Evolutionary conservation across 106 monocot genomes (phyloP).

Genomic region (Dendrobium catenatum): DNA sequence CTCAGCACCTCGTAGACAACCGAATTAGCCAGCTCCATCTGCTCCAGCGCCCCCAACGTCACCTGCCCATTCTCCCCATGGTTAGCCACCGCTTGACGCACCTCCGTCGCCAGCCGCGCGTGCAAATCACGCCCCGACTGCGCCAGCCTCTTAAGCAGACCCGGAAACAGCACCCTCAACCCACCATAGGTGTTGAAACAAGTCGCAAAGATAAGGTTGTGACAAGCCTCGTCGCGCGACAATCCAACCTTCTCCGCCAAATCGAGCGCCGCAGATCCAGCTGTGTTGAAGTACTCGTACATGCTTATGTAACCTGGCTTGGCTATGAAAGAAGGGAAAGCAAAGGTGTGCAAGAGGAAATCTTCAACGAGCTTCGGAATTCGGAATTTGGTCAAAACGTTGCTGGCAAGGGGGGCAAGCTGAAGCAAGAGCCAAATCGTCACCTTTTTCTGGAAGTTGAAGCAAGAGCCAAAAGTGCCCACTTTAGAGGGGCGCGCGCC

Average conservation of each 20-base stretch:
- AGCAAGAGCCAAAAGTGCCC: not conserved
- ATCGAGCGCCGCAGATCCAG: slow-evolving; percentile 4
- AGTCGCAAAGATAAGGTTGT: slow-evolving; percentile 45
- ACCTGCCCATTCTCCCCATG: not conserved
- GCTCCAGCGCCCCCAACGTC: slow-evolving; percentile 28
- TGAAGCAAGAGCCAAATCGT: slow-evolving; percentile 31
- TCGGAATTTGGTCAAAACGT: slow-evolving; percentile 11
- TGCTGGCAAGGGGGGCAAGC: slow-evolving; percentile 21
- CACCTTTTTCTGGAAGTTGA: slow-evolving; percentile 9
- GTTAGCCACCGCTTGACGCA: slow-evolving; percentile 23
- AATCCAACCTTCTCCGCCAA: slow-evolving; percentile 19
- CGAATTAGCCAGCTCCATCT: slow-evolving; percentile 40
- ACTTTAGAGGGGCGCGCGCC: slow-evolving; percentile 12
- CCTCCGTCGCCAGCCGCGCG: slow-evolving; percentile 22
- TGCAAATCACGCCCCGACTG: slow-evolving; percentile 18
- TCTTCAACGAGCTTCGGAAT: slow-evolving; percentile 32
- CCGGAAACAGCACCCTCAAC: slow-evolving; percentile 25
- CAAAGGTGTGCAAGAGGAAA: slow-evolving; percentile 44
- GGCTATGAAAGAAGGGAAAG: slow-evolving; percentile 26
- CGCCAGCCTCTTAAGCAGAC: slow-evolving; percentile 27
- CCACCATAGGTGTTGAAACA: slow-evolving; percentile 43
- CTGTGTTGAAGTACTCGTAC: slow-evolving; percentile 31
- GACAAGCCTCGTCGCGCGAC: slow-evolving; percentile 37
- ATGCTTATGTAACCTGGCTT: slow-evolving; percentile 23
- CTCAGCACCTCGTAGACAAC: slow-evolving; percentile 49